These are phyloP conservation scores for Podaxis rugospora DNA, from an alignment of 768 basidiomycete genomes.

Conservation along the genomic window DNA sequence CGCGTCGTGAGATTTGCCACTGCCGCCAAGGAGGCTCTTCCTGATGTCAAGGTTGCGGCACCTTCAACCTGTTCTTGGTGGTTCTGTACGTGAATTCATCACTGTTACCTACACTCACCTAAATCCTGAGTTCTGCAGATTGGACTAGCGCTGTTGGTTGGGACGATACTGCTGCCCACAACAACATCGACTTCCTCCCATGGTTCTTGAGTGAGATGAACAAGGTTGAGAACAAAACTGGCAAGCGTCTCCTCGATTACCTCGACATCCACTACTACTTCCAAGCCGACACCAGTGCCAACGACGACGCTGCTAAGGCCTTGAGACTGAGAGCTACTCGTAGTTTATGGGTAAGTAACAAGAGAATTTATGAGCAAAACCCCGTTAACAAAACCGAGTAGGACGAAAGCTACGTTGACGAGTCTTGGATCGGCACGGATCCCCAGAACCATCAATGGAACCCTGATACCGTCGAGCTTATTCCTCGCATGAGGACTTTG, in stretches of 20 bases:
- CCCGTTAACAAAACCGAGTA: constrained; percentile 10
- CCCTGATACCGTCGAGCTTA: constrained; percentile 36
- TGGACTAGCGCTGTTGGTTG: constrained; percentile 49
- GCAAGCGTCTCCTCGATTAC: constrained; percentile 46
- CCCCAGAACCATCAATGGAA: constrained; percentile 47
- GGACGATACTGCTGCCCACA: constrained; percentile 45
- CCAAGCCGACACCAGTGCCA: constrained; percentile 47
- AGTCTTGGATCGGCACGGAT: constrained; percentile 44
- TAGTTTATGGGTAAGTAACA: constrained; percentile 40
- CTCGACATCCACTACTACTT: constrained; percentile 57
- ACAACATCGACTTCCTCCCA: constrained; percentile 50
- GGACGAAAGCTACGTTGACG: constrained; percentile 48
- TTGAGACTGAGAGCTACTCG: constrained; percentile 45
- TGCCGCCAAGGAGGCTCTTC: constrained; percentile 39
- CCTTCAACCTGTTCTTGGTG: constrained; percentile 45
- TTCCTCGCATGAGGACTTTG: constrained; percentile 47
- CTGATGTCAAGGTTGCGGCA: constrained; percentile 39
- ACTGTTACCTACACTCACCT: neutral
- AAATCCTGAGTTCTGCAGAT: constrained; percentile 25
- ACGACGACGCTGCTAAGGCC: constrained; percentile 47
- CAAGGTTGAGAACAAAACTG: constrained; percentile 25
- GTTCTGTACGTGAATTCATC: constrained; percentile 30
- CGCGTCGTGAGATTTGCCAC: constrained; percentile 38
- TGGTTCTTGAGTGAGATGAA: constrained; percentile 54
- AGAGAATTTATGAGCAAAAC: neutral